Conservation (phyloP, 116 monocot genomes). For the Phalaenopsis hybrid region DNA sequence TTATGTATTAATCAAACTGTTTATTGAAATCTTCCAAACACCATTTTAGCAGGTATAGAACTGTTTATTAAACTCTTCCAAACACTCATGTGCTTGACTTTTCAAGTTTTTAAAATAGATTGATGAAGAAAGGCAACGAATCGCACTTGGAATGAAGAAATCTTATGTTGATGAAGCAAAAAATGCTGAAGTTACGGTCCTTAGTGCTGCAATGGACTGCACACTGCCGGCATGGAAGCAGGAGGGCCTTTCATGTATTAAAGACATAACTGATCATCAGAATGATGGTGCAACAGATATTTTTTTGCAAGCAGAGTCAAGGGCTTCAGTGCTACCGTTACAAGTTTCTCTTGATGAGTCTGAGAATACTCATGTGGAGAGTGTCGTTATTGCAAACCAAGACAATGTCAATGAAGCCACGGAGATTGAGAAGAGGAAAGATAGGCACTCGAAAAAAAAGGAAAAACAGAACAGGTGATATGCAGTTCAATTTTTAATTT, state of each 20-base stretch:
- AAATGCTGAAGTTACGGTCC: slow-evolving; percentile 14
- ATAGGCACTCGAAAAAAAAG: slow-evolving; percentile 47
- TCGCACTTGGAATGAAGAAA: slow-evolving; percentile 86
- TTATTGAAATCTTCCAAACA: background rate
- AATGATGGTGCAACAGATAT: slow-evolving; percentile 8
- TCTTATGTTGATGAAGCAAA: slow-evolving; percentile 32
- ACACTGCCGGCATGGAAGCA: slow-evolving; percentile 6
- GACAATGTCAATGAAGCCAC: slow-evolving; percentile 7
- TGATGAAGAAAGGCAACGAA: slow-evolving; percentile 55
- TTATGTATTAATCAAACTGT: background rate
- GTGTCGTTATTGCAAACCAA: slow-evolving; percentile 12
- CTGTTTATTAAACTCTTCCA: no score
- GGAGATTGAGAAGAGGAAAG: slow-evolving; percentile 25
- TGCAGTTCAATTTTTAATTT: background rate
- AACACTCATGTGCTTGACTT: background rate
- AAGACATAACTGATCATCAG: no score
- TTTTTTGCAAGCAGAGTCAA: slow-evolving; percentile 26
- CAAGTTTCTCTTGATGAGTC: slow-evolving; percentile 70
- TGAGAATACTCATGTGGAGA: slow-evolving; percentile 46
- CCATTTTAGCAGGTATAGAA: background rate
- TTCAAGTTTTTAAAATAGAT: slow-evolving; percentile 29
- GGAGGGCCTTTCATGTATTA: background rate
- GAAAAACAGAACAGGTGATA: slow-evolving; percentile 73
- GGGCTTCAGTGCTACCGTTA: slow-evolving; percentile 58
- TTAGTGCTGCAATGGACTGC: slow-evolving; percentile 12